Evolutionary conservation across 768 basidiomycete species (phyloP), one percentile per base, ranked within the genome.

Genomic region (Leucocoprinus leucothites): DNA sequence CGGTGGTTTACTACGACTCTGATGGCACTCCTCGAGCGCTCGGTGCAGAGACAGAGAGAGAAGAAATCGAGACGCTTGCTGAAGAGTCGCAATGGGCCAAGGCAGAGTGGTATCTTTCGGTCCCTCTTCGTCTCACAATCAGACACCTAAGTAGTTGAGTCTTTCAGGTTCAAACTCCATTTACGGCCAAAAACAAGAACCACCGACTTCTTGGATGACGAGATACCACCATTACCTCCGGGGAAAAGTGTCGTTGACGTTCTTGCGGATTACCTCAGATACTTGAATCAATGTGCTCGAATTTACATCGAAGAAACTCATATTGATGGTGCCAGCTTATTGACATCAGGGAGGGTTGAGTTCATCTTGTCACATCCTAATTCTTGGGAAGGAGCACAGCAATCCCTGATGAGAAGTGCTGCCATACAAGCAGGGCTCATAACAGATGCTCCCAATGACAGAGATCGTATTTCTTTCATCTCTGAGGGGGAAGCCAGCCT

Each of bases 401-500:
- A 85, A 57, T 65, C 65, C 11, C 68, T 75, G 57, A 79, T 85
- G 69, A 74, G 82, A 3, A 62, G 63, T 22, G 82, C 84, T 1
- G 81, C 82, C 0, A 63, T 76, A 3, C 49, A 65, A 14, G 84
- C 80, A 0, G 79, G 80, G 9, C 71, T 86, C 18, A 65, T 85
- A 9, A 63, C 74, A 0, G 61, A 74, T 47, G 70, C 65, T 0
- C 49, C 59, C 1, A 70, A 68, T 3, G 75, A 70, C 0, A 71
- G 67, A 11, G 64, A 68, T 3, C 74, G 79, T 0, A 59, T 84
- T 3, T 72, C 74, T 5, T 76, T 85, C 50, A 71, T 84, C 19
- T 82, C 82, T 0, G 82, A 84, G 60, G 83, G 82, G 0, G 83
- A 85, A 59, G 83, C 83, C 0, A 80, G 79, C 59, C 60, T 84